A percentile compares a stretch with the other conserved stretches of the same genome.
phyloP scores from a whole-genome alignment of 164 flowering plant species.

The Vitis labrusca region DNA sequence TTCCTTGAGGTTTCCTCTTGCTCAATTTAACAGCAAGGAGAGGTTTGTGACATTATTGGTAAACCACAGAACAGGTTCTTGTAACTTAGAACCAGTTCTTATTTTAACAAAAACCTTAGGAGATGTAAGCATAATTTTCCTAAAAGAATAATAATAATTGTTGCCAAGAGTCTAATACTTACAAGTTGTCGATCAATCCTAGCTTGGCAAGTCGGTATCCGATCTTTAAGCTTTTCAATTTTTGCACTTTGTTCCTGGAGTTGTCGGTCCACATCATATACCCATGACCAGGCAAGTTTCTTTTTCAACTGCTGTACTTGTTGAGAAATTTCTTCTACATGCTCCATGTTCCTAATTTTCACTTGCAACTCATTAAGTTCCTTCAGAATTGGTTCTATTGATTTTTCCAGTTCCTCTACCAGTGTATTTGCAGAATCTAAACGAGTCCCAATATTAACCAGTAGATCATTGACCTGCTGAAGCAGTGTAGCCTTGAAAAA shows the following conservation, averaged over 20 bases:
- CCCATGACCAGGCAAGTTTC: slow-evolving; percentile 94
- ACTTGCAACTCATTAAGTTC: slow-evolving; percentile 71
- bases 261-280: slow-evolving; percentile 66
- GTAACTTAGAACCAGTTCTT: too few species aligned
- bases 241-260: slow-evolving; percentile 43
- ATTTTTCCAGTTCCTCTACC: slow-evolving; percentile 58
- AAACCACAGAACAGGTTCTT: too few species aligned
- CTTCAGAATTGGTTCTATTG: slow-evolving; percentile 61
- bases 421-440: slow-evolving; percentile 50
- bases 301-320: slow-evolving; percentile 58
- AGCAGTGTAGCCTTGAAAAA: slow-evolving; percentile 97
- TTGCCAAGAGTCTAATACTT: slow-evolving; percentile 18
- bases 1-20: too few species aligned
- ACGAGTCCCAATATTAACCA: slow-evolving; percentile 40
- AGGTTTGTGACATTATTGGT: too few species aligned
- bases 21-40: too few species aligned
- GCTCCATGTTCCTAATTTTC: slow-evolving; percentile 85
- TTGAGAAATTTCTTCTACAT: slow-evolving; percentile 79
- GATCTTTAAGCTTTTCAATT: slow-evolving; percentile 67
- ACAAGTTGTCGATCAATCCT: slow-evolving; percentile 66
- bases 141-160: background rate
- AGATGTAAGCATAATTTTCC: too few species aligned
- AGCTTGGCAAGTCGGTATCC: slow-evolving; percentile 74
- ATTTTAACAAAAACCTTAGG: too few species aligned
- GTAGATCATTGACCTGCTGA: slow-evolving; percentile 77